Percentiles rank a stretch among this genome's conserved stretches.
Conservation (phyloP, 257 asterid genomes). For the Solanum megistacrolobum region DNA sequence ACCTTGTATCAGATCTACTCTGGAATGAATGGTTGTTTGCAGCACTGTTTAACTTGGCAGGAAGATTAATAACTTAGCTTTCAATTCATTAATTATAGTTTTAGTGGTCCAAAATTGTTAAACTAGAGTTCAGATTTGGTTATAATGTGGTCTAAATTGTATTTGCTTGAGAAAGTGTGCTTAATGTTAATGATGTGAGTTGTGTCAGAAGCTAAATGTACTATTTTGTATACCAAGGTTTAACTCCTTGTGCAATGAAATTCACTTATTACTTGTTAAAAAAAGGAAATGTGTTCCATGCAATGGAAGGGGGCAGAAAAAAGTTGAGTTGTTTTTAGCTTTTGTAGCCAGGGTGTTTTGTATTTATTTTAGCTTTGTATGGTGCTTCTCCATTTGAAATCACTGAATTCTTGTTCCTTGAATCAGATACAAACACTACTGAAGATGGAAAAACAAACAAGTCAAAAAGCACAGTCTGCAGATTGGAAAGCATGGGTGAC, state of each 20-base stretch:
- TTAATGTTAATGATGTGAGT: neutral
- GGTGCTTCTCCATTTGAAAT: neutral
- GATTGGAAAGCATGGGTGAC: conserved; percentile 84
- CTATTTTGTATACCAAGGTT: neutral
- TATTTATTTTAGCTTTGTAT: neutral
- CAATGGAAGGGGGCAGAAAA: neutral
- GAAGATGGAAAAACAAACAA: conserved; percentile 53
- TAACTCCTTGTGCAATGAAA: neutral
- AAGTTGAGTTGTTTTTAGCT: neutral
- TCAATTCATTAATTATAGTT: neutral
- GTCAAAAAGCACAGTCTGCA: conserved; percentile 43
- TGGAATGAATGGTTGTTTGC: neutral
- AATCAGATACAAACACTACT: conserved; percentile 43
- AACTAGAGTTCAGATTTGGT: neutral
- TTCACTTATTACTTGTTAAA: neutral
- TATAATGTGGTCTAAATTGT: neutral
- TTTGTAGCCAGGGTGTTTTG: neutral
- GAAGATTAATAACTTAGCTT: neutral
- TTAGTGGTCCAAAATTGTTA: neutral
- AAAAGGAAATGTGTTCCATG: neutral
- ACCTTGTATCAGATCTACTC: neutral
- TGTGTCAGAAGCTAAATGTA: neutral
- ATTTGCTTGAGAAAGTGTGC: neutral
- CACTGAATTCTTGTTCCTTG: conserved; percentile 10
- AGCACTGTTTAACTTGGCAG: neutral